These are phyloP conservation scores for Strobilomyces echinocephalus DNA, from an alignment of 768 basidiomycete species.

Conservation along the genomic window DNA sequence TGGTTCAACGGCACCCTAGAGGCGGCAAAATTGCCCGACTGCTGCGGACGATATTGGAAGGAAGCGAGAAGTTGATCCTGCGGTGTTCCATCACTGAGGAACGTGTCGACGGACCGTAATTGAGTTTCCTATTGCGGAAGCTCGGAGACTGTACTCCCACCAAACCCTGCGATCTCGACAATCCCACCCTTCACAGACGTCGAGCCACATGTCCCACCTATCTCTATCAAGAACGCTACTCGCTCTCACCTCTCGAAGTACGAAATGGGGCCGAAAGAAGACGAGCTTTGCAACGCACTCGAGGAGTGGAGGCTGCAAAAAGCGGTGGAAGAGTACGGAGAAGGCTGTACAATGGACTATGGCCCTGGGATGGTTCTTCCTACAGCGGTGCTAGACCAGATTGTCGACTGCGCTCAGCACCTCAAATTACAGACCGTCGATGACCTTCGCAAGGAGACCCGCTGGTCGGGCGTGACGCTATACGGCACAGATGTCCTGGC, in stretches of 20 bases:
- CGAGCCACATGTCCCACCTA: no score
- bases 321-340: background rate
- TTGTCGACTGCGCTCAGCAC: background rate
- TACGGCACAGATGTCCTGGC: background rate
- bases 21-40: constrained; percentile 37
- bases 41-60: constrained; percentile 38
- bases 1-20: constrained; percentile 38
- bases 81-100: no score
- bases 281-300: background rate
- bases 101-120: no score
- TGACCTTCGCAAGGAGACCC: background rate
- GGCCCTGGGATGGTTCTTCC: background rate
- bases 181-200: no score
- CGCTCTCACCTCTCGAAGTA: background rate
- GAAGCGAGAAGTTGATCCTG: no score
- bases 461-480: background rate
- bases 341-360: background rate
- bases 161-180: no score
- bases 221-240: background rate
- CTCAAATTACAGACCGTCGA: background rate
- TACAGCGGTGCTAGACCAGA: background rate
- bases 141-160: no score
- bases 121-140: no score
- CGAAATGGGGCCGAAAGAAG: background rate
- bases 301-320: background rate